These are phyloP conservation scores for Akanthomyces muscarius DNA, from an alignment of 2,329 filamentous ascomycete species.

Conservation along the genomic window DNA sequence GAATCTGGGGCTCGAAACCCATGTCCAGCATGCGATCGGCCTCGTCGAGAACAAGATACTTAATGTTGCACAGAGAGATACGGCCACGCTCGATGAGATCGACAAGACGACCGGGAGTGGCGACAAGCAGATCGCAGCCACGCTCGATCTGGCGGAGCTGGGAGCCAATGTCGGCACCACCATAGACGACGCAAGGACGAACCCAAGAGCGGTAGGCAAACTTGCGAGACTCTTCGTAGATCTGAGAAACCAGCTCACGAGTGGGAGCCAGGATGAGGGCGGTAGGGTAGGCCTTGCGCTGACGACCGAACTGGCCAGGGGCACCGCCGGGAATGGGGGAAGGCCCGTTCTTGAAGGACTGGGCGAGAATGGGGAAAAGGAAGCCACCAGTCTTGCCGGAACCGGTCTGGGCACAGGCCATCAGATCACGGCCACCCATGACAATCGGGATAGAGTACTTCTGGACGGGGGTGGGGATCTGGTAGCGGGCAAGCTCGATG, in stretches of 20 bases:
- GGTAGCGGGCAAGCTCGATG: slow-evolving; percentile 92
- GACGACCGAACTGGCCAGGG: slow-evolving; percentile 74
- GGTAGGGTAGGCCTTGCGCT: slow-evolving; percentile 97
- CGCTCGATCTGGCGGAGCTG: slow-evolving; percentile 98
- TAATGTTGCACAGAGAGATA: slow-evolving; percentile 97
- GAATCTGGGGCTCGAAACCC: slow-evolving; percentile 99
- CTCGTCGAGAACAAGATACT: slow-evolving; percentile 98
- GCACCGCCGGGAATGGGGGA: slow-evolving; percentile 61
- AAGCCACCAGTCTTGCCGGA: slow-evolving; percentile 99
- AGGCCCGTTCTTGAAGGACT: slow-evolving; percentile 88
- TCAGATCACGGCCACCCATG: slow-evolving; percentile 94
- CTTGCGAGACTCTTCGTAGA: slow-evolving; percentile 95
- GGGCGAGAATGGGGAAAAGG: slow-evolving; percentile 97
- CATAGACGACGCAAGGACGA: slow-evolving; percentile 95
- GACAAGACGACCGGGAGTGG: slow-evolving; percentile 93
- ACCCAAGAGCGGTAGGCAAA: slow-evolving; percentile 99
- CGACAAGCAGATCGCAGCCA: slow-evolving; percentile 93
- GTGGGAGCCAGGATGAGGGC: slow-evolving; percentile 94
- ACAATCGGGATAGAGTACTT: slow-evolving; percentile 99
- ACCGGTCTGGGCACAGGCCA: slow-evolving; percentile 99
- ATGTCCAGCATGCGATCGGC: slow-evolving; percentile 99
- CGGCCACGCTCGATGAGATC: slow-evolving; percentile 98
- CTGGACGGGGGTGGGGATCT: slow-evolving; percentile 93
- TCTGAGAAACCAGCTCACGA: slow-evolving; percentile 97
- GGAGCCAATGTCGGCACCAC: slow-evolving; percentile 96